Evolutionary conservation across 2,329 filamentous ascomycete genomes (phyloP).

Genomic region (Neopestalotiopsis sp.): DNA sequence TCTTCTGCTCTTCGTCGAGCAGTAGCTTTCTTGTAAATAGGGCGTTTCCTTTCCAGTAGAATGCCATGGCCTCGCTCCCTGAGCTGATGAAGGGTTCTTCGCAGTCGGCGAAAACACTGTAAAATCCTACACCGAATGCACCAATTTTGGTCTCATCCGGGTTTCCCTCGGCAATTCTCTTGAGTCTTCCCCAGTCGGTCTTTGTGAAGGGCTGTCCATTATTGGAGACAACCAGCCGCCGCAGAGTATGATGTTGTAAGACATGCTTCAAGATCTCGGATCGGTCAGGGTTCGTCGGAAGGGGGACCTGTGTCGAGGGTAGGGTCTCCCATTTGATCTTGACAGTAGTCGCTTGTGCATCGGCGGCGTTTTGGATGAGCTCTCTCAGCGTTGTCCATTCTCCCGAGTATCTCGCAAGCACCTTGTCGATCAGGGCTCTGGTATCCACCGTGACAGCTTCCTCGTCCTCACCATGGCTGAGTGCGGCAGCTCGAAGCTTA

Average conservation of each 20-base stretch:
- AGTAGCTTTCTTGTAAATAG: constrained; percentile 88
- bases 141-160: constrained; percentile 99
- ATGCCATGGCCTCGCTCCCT: constrained; percentile 91
- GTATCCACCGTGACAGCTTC: constrained; percentile 99
- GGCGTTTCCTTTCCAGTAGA: constrained; percentile 99
- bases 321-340: constrained; percentile 91
- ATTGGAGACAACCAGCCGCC: constrained; percentile 88
- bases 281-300: constrained; percentile 66
- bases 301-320: constrained; percentile 79
- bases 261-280: constrained; percentile 81
- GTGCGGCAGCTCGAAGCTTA: constrained; percentile 82
- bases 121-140: constrained; percentile 97
- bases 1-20: constrained; percentile 69
- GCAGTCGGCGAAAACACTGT: constrained; percentile 97
- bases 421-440: constrained; percentile 94
- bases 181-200: constrained; percentile 91
- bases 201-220: constrained; percentile 86
- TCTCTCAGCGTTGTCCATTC: constrained; percentile 93
- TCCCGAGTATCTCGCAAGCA: constrained; percentile 92
- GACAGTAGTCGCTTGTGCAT: constrained; percentile 89
- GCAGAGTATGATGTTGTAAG: constrained; percentile 83
- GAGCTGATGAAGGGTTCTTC: constrained; percentile 98
- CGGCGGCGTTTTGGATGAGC: constrained; percentile 97
- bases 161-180: constrained; percentile 98
- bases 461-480: constrained; percentile 86